Base-by-base conservation (phyloP, 306 rosid species). In the Citrullus colocynthis region DNA sequence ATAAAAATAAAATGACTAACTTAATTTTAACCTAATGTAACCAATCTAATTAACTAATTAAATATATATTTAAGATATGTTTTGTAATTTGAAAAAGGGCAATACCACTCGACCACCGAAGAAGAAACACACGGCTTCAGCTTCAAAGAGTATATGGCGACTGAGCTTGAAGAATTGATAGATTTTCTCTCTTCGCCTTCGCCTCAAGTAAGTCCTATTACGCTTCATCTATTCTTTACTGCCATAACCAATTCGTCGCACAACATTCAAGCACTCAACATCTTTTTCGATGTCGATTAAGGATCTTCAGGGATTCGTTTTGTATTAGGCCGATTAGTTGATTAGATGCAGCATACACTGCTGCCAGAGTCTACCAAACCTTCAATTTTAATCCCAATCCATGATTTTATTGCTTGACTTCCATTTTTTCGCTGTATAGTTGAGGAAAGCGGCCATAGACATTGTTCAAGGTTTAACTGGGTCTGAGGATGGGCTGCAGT, bases 401-500 rank as follows among this genome's bases (percentile, higher is more conserved):
- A 39, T 41, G 74, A 67, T 60, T 60, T 66, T 66, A 39, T 66
- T 66, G 49, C 73, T 1, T 63, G 49, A 37, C 15, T 59, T 24
- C 17, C 18, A 15, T 10, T 63, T 12, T 79, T 66, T 18, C 52
- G 42, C 66, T 81, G 16, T 52, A 6, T 63, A 93, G 96, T 79
- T 94, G 45, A 84, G 84, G 21, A 92, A 90, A 85, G 97, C 76
- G 15, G 98, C 96, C 71, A 93, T 92, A 74, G 98, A 92, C 71
- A 94, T 94, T 74, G 97, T 92, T 86, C 88, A 89, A 66, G 97
- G 96, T 37, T 76, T 94, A 87, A 94, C 97, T 4, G 98, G 97
- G 44, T 90, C 98, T 9, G 90, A 83, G 2, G 98, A 92, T 58
- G 97, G 98, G 76, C 77, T 94, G 84, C 86, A 85, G 74, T 92